Conservation (phyloP, 1,284 basidiomycete genomes). For the Serendipita sp. region DNA sequence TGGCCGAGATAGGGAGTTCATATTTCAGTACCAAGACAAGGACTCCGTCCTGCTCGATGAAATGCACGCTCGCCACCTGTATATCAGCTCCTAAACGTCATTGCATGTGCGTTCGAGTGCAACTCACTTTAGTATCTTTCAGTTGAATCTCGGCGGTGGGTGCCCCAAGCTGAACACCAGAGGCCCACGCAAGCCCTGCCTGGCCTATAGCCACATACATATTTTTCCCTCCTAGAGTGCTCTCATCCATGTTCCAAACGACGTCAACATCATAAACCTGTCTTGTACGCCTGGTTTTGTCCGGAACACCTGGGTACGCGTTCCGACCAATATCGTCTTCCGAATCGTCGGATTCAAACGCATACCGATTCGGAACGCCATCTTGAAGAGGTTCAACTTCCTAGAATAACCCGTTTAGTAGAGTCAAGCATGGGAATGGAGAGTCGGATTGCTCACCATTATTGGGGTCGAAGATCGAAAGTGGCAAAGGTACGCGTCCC, state of each 20-base stretch:
- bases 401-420: not conserved
- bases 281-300: not conserved
- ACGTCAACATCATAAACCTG: not conserved
- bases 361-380: not conserved
- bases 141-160: not conserved
- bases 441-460: not conserved
- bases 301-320: not conserved
- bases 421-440: not conserved
- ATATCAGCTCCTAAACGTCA: too few relatives aligned
- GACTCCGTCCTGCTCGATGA: not conserved
- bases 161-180: not conserved
- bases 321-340: not conserved
- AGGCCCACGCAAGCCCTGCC: not conserved
- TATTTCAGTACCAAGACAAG: not conserved
- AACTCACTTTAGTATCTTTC: not conserved
- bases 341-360: conserved; percentile 6
- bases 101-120: not conserved
- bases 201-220: not conserved
- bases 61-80: not conserved
- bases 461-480: not conserved
- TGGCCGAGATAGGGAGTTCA: not conserved
- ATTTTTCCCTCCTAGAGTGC: not conserved
- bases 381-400: conserved; percentile 6
- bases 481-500: not conserved
- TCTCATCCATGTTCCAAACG: not conserved